phyloP scores from a whole-genome alignment of 495 filamentous ascomycete species.

The Penicillium ochrochloron region DNA sequence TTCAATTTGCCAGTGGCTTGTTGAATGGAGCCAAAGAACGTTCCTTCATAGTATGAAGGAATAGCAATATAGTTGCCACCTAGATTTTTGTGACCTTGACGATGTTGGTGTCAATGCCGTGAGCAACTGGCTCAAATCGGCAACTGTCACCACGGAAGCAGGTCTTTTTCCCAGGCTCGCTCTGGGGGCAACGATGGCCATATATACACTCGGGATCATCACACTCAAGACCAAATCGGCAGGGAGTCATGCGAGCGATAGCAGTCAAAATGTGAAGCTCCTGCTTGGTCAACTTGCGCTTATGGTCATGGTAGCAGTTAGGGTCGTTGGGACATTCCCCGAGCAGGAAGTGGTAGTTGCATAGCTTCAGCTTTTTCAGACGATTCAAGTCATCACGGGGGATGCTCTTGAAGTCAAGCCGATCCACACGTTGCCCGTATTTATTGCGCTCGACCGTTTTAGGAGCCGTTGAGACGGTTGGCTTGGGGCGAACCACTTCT shows the following conservation, averaged over 20 bases:
- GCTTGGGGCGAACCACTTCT: conserved; percentile 54
- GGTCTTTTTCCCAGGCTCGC: conserved; percentile 52
- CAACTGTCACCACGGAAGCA: conserved; percentile 57
- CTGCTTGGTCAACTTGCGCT: conserved; percentile 67
- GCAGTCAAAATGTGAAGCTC: conserved; percentile 71
- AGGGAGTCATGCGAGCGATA: conserved; percentile 79
- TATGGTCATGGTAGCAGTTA: conserved; percentile 76
- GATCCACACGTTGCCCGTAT: conserved; percentile 74
- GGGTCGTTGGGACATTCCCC: conserved; percentile 69
- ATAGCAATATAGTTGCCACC: not conserved
- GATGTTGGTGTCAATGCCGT: conserved; percentile 57
- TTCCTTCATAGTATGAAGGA: not conserved
- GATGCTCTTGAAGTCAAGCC: conserved; percentile 54
- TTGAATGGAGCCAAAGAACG: not conserved
- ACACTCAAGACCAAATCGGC: conserved; percentile 73
- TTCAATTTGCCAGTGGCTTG: not conserved
- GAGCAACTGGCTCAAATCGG: conserved; percentile 52
- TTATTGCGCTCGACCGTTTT: conserved; percentile 69
- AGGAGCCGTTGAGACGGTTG: conserved; percentile 53
- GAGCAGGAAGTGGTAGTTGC: conserved; percentile 83
- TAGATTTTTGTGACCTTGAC: conserved; percentile 59
- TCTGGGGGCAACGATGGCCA: conserved; percentile 67
- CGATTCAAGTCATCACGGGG: conserved; percentile 62
- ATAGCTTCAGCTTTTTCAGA: conserved; percentile 74
- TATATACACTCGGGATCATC: conserved; percentile 81